Evolutionary conservation across 1,284 basidiomycete species (phyloP), one percentile per base, ranked within the genome.

Genomic region (Trichosporon coremiiforme): DNA sequence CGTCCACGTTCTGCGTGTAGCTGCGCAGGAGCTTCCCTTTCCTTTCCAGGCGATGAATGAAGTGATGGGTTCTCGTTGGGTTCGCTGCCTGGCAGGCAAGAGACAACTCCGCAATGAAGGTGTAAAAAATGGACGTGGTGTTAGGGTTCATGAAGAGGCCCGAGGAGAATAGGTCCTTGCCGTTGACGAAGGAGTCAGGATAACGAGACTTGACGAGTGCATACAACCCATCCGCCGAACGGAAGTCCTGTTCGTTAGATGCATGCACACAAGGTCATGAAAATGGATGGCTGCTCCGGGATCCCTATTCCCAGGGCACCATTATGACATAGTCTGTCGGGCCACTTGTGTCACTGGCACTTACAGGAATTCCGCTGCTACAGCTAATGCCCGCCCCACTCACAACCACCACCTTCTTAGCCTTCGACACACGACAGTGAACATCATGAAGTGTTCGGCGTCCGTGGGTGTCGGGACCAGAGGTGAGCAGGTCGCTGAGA

Each of bases 1-100:
- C 94, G 82, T 98, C 95, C 66, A 98, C 95, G 79, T 97, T 98
- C 82, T 97, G 95, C 0, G 95, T 97, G 82, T 98, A 98, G 2
- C 90, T 92, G 66, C 95, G 89, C 35, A 96, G 83, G 0, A 98
- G 85, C 78, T 91, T 94, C 67, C 91, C 91, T 83, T 94, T 93
- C 10, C 86, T 82, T 75, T 96, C 91, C 0, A 98, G 88, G 6
- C 89, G 90, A 77, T 91, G 91, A 71, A 98, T 89, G 82, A 98
- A 95, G 70, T 87, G 87, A 81, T 98, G 95, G 4, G 95, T 97
- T 1, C 89, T 87, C 5, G 94, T 90, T 2, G 93, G 93, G 64
- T 88, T 81, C n/a, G 94, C 93, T 45, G 83, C 83, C 78, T 94
- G 90, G 74, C 96, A 90, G 66, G 92, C 90, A 63, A 87, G 85